Percentiles rank a stretch among this genome's conserved stretches.
Conservation (phyloP, 148 eudicot species). For the Silene conica region DNA sequence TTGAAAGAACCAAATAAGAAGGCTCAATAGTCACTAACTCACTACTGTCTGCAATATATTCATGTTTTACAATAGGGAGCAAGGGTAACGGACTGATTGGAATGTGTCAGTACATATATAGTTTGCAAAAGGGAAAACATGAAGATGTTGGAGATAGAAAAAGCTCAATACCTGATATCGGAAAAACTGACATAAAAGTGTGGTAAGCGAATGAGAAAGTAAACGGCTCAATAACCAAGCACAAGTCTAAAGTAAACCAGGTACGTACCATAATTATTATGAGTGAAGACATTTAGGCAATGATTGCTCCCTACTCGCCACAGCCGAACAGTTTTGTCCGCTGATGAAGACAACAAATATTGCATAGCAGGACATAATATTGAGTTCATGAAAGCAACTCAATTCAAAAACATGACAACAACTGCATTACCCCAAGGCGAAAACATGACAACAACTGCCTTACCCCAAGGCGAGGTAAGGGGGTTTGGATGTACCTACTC, state of each 20-base stretch:
- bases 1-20: no score
- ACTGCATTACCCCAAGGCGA: no score
- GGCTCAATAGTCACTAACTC: no score
- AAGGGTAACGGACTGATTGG: no score
- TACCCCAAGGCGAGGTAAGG: not conserved
- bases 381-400: not conserved
- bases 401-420: not conserved
- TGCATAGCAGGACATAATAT: constrained; percentile 30
- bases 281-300: constrained; percentile 72
- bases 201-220: constrained; percentile 78
- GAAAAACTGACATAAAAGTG: constrained; percentile 72
- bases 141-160: constrained; percentile 1
- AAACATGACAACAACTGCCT: no score
- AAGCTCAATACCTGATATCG: constrained; percentile 57
- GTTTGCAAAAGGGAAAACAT: no score
- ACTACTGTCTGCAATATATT: no score
- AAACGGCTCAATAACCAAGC: constrained; percentile 19
- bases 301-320: constrained; percentile 70
- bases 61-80: no score
- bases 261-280: constrained; percentile 68
- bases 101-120: no score
- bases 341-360: constrained; percentile 71
- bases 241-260: constrained; percentile 8
- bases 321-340: constrained; percentile 82
- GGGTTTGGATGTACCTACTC: not conserved